Base-by-base conservation (phyloP, 2,329 filamentous ascomycete genomes). In the Cryoendolithus antarcticus region DNA sequence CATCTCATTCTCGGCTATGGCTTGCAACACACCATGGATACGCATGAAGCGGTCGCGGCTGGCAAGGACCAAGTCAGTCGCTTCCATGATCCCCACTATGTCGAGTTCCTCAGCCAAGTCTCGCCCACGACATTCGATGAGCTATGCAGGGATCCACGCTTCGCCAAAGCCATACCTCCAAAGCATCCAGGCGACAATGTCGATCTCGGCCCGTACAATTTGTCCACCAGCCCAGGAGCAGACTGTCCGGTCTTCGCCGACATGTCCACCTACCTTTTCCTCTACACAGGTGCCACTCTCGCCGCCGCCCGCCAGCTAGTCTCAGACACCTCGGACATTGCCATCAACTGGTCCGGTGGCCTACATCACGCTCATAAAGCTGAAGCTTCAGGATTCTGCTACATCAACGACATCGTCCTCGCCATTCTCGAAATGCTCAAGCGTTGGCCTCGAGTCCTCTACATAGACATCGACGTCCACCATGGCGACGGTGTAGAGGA, bases 211-310 rank as follows among this genome's bases (percentile, higher is more conserved):
- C 80, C 76, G 44, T 93, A 84, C 66, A 93, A 91, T 51, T 75
- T 95, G 11, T 49, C 47, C 28, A 46, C 46, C 5, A 45, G 41
- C 9, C 48, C 47, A 11, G 82, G 86, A 11, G 88, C 86, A 43
- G 89, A 96, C 61, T 96, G 89, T 55, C 89, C 89, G n/a, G 77
- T 96, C 35, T 96, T 96, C 54, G 86, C 95, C 54, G 89, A 89
- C 1, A 71, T 96, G 10, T 94, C 85, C 67, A 80, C 93, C 57
- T 96, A 94, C 64, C 93, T 88, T 55, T 88, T 85, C 30, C 77
- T 93, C 52, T 95, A 93, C 50, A 81, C 85, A 1, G 89, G 89
- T 31, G 84, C 82, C 35, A 89, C 85, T 3, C 72, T 95, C 40
- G 86, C 94, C 56, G 89, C 88, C 10, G 86, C 89, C 12, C 77